Evolutionary conservation across 345 rosid genomes (phyloP), one percentile per base, ranked within the genome.

Genomic region (Limnanthes douglasii): DNA sequence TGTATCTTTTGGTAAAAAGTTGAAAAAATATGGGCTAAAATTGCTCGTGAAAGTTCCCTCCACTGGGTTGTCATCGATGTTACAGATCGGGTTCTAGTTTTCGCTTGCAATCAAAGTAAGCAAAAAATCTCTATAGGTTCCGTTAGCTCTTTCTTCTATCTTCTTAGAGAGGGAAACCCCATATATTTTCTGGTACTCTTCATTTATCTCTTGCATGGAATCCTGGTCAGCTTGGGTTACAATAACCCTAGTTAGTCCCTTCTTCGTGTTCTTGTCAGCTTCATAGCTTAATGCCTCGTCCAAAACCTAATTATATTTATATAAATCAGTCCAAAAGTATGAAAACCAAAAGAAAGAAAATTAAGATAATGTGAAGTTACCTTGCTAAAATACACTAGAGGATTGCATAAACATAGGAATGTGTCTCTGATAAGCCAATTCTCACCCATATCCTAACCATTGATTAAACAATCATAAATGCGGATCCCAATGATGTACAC

Each of bases 41-140:
- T 38, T 11, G 69, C 72, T 56, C n/a, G n/a, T n/a, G n/a, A n/a
- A n/a, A n/a, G n/a, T n/a, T n/a, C n/a, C n/a, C n/a, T n/a, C n/a
- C n/a, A n/a, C n/a, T n/a, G n/a, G n/a, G n/a, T n/a, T n/a, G n/a
- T n/a, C n/a, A n/a, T n/a, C n/a, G n/a, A n/a, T n/a, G n/a, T n/a
- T n/a, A n/a, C n/a, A n/a, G n/a, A n/a, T n/a, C n/a, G n/a, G n/a
- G n/a, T n/a, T n/a, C n/a, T n/a, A n/a, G n/a, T n/a, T n/a, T n/a
- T n/a, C n/a, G n/a, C 50, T 71, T n/a, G 75, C 50, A 4, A 73
- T 17, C 31, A 86, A 35, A 13, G 72, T 39, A 41, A 78, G 59
- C 72, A 82, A 56, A 52, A 75, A 54, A 46, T 82, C 97, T 69
- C 34, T 79, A 11, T 79, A 88, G 66, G 63, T 73, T 9, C 95